Base-by-base conservation (phyloP, 805 yeast species). In the Saccharomycopsis oosterbeekiorum region DNA sequence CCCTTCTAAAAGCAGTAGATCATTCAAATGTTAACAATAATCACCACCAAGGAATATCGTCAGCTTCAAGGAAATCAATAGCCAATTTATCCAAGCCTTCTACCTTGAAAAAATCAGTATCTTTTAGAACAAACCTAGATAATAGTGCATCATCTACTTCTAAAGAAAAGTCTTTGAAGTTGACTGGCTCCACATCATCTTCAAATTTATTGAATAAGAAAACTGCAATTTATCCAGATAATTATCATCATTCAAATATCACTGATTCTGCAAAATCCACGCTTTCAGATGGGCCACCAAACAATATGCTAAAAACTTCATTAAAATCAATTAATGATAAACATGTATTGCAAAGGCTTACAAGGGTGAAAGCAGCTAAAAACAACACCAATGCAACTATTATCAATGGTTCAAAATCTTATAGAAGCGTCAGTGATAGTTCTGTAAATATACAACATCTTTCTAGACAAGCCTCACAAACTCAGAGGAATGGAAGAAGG, bases 1-100 rank as follows among this genome's bases (percentile, higher is more conserved):
- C 65, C 8, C 60, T 53, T 34, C 15, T 39, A 10, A 56, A 56
- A 47, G 62, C 65, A n/a, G 60, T 57, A 34, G 41, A 58, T 24
- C 56, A 19, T 21, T 15, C 14, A 9, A 43, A 43, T 34, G 37
- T 29, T 8, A 55, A 39, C 40, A 55, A 55, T 24, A 43, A 39
- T 29, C 34, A 24, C 29, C 56, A 17, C 19, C 11, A 40, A 3
- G 17, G 15, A 10, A 58, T n/a, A 21, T 21, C 37, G 9, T 6
- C 42, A 29, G 14, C 29, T 4, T 24, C 36, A 15, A 41, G 26
- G 24, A 40, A 41, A 24, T 34, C 29, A 43, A 29, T 10, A 17
- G n/a, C 41, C 8, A 34, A 14, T 36, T 29, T 17, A 17, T 43
- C 41, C 4, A 34, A 14, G 17, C n/a, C 41, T 12, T 21, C 57